Conservation (phyloP, 345 rosid genomes). For the Corchorus capsularis region DNA sequence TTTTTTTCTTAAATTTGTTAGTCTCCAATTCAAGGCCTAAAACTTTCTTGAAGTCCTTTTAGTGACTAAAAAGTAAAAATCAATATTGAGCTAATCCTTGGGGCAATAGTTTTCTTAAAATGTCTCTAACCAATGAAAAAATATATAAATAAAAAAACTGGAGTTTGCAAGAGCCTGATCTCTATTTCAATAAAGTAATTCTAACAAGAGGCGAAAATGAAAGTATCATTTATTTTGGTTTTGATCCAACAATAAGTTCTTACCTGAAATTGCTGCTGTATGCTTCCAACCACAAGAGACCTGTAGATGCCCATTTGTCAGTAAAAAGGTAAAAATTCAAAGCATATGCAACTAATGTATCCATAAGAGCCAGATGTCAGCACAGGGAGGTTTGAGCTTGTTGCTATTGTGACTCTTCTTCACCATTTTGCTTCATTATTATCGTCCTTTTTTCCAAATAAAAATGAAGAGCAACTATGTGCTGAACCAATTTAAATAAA, state of each 20-base stretch:
- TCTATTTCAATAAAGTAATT: not conserved
- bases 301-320: conserved; percentile 34
- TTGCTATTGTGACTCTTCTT: not conserved
- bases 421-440: not conserved
- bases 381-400: not conserved
- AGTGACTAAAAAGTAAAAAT: not conserved
- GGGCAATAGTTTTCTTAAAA: not conserved
- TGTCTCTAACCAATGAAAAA: not conserved
- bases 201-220: not conserved
- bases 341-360: not conserved
- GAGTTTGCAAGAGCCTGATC: not conserved
- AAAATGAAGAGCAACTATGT: not conserved
- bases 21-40: not conserved
- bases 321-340: not conserved
- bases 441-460: not conserved
- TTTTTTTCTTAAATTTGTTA: not conserved
- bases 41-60: not conserved
- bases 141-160: too few species aligned
- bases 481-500: not conserved
- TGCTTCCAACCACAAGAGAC: conserved; percentile 99
- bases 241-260: conserved; percentile 20
- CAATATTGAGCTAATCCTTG: not conserved
- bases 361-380: not conserved
- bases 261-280: conserved; percentile 92
- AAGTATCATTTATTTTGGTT: not conserved